Base-by-base conservation (phyloP, 495 filamentous ascomycete species). In the Tuber calosporum region DNA sequence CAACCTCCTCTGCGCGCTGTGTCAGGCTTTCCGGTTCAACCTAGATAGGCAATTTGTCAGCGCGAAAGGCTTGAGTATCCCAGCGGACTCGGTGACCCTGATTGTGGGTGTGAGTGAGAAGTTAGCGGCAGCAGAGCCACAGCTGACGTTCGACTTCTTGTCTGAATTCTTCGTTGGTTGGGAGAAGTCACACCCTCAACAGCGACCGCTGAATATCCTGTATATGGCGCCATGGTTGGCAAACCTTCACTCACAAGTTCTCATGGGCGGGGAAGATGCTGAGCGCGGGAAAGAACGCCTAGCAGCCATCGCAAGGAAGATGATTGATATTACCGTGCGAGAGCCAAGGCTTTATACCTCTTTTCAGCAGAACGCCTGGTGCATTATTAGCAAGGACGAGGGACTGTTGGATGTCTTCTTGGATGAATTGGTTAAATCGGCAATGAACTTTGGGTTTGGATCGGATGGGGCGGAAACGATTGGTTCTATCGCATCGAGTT, bases 131-230 rank as follows among this genome's bases (percentile, higher is more conserved):
- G 85, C 87, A 38, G 87, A 90, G 75, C 88, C 89, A 45, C 88
- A 88, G 78, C 83, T 90, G n/a, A 90, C 89, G 1, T 84, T 84
- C 43, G 89, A 90, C 77, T 90, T 90, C 73, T 75, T 90, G 40
- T 89, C 87, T 39, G 89, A 90, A 80, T 90, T 90, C 76, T 90
- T 90, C 74, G 86, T 89, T 53, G 87, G 88, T 15, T 90, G 89
- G 89, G 88, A 89, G 69, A 88, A 87, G 79, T 89, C 89, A 75
- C 84, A 86, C 37, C 85, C 87, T 17, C 85, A 87, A 69, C 88
- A 90, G 80, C 85, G 88, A 74, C 87, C 89, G 6, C 78, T 90
- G 68, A 89, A 87, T 73, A 83, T 90, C 11, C 85, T 86, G 9
- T 90, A 90, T 77, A 89, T 90, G 87, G 87, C 87, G 34, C 89